Evolutionary conservation across 352 stramenopile species (phyloP).

Genomic region (Globisporangium spiculum): DNA sequence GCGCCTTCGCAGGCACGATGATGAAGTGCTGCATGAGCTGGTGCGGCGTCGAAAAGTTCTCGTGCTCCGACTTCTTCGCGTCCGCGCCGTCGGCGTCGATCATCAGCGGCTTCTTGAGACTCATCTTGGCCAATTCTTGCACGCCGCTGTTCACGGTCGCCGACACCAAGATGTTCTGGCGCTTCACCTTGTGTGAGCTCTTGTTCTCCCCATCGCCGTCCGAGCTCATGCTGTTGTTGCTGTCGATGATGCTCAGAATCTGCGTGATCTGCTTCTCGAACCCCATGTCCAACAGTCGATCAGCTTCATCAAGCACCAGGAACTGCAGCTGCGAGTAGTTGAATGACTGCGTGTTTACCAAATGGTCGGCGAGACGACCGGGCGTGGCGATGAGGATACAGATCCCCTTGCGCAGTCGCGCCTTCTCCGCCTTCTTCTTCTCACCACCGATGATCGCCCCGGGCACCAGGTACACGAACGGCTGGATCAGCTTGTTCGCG

Average conservation of each 20-base stretch:
- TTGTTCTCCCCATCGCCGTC: slow-evolving; percentile 34
- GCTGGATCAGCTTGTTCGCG: slow-evolving; percentile 90
- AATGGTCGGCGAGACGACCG: slow-evolving; percentile 93
- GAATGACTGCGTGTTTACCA: slow-evolving; percentile 95
- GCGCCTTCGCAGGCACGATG: slow-evolving; percentile 92
- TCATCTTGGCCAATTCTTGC: slow-evolving; percentile 79
- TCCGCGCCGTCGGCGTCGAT: slow-evolving; percentile 70
- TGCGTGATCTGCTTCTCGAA: slow-evolving; percentile 99
- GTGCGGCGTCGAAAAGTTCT: slow-evolving; percentile 87
- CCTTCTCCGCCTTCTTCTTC: slow-evolving; percentile 90
- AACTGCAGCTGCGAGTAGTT: slow-evolving; percentile 89
- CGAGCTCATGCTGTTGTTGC: slow-evolving; percentile 71
- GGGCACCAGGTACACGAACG: slow-evolving; percentile 88
- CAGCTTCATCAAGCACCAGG: slow-evolving; percentile 98
- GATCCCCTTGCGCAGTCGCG: slow-evolving; percentile 87
- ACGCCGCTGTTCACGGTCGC: slow-evolving; percentile 88
- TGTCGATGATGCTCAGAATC: slow-evolving; percentile 95
- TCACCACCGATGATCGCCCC: slow-evolving; percentile 93
- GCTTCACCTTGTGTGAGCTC: slow-evolving; percentile 1
- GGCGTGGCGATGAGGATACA: slow-evolving; percentile 98
- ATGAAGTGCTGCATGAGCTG: slow-evolving; percentile 97
- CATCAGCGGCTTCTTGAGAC: slow-evolving; percentile 66
- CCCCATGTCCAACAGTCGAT: slow-evolving; percentile 99
- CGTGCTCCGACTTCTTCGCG: slow-evolving; percentile 21
- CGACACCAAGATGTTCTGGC: slow-evolving; percentile 85